phyloP scores from a whole-genome alignment of 140 eudicot species.

The Senecio squalidus region DNA sequence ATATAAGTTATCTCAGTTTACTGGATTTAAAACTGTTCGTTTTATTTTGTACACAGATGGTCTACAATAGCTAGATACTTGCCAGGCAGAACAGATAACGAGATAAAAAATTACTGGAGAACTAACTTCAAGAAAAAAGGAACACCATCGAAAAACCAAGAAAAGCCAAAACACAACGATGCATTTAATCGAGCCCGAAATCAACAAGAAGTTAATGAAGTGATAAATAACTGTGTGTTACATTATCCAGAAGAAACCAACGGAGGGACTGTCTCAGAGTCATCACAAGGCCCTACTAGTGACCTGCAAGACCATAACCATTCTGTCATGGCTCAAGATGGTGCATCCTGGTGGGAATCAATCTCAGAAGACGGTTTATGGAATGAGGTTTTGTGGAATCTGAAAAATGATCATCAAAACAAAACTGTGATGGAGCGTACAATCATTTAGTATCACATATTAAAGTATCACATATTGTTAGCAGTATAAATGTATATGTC shows the following conservation, averaged over 20 bases:
- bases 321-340: conserved; percentile 16
- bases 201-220: background rate
- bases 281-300: background rate
- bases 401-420: conserved; percentile 5
- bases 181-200: background rate
- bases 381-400: conserved; percentile 21
- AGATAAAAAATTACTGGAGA: conserved; percentile 69
- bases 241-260: background rate
- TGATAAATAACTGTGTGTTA: background rate
- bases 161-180: background rate
- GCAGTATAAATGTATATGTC: no score
- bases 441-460: conserved; percentile 13
- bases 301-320: background rate
- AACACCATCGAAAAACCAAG: conserved; percentile 18
- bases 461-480: no score
- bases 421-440: conserved; percentile 7
- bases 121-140: conserved; percentile 64
- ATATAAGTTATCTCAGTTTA: background rate
- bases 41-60: conserved; percentile 40
- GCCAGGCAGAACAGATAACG: conserved; percentile 73
- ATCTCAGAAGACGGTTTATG: conserved; percentile 21
- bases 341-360: conserved; percentile 18
- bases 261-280: background rate
- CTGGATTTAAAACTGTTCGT: background rate
- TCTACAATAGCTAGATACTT: conserved; percentile 71